Base-by-base conservation (phyloP, 2,329 filamentous ascomycete species). In the Blumeriella jaapii region DNA sequence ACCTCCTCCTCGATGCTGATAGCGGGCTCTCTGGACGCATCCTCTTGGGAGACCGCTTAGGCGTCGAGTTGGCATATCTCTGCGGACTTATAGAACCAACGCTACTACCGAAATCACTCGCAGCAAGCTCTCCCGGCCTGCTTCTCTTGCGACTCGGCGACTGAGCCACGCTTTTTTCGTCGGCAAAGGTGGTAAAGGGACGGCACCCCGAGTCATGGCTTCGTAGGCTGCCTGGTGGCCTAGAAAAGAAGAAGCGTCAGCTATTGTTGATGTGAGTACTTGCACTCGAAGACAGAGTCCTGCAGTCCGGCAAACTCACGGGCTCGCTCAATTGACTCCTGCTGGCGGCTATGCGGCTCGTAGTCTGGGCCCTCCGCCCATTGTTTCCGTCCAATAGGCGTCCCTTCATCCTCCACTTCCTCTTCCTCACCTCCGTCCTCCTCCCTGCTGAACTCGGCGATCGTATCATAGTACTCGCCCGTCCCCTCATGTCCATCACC, bases 131-230 rank as follows among this genome's bases (percentile, higher is more conserved):
- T 6, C 31, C 15, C 11, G 39, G 15, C 14, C 37, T 29, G 6
- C 19, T 25, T 12, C 42, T 34, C 23, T 45, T 45, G 16, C 34
- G 31, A 11, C 28, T 31, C 4, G 42, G 39, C 5, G 39, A 36
- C 15, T 27, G 22, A 7, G 29, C 28, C 9, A 20, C 17, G 31
- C 25, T 29, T 40, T 16, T 24, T 40, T 24, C 6, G 15, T 24
- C 3, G 33, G 18, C 12, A 18, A 24, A 14, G 23, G 27, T 18
- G 34, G 16, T 4, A 40, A 15, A 5, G 39, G 42, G 3, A 28
- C 24, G n/a, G 39, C 39, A 11, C 29, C 36, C 22, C 31, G 17
- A 20, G 26, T 42, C 31, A 45, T 42, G 24, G 37, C 41, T 3
- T 19, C 14, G 11, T 43, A 43, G 8, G 34, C 37, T 36, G 37